Percentiles rank a stretch among this genome's conserved stretches.
These are phyloP conservation scores for Hypoxylon sp. DNA, from an alignment of 2,329 filamentous ascomycete genomes.

Conservation along the genomic window DNA sequence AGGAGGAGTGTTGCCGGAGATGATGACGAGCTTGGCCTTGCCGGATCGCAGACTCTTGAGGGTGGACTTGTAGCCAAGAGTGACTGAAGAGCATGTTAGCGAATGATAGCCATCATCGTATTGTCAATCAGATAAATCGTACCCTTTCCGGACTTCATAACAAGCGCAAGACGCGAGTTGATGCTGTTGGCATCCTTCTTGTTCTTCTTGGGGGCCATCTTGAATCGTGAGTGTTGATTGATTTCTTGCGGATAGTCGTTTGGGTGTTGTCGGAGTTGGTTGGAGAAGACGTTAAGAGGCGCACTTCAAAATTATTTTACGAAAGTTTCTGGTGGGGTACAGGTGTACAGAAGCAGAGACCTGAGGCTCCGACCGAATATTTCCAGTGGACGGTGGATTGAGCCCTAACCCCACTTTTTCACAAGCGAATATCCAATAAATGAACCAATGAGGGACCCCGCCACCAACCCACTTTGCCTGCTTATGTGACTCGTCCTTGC, in stretches of 20 bases:
- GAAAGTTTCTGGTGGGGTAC: constrained; percentile 32
- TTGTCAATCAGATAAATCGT: constrained; percentile 64
- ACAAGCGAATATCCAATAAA: constrained; percentile 39
- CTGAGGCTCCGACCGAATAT: constrained; percentile 19
- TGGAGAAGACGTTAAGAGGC: constrained; percentile 21
- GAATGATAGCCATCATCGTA: constrained; percentile 70
- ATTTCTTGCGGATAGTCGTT: constrained; percentile 27
- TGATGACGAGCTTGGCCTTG: constrained; percentile 99
- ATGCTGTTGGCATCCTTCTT: constrained; percentile 89
- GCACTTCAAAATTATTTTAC: constrained; percentile 16
- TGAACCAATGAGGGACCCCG: constrained; percentile 39
- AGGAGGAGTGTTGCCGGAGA: constrained; percentile 95
- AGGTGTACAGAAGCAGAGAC: constrained; percentile 7
- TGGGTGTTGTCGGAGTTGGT: constrained; percentile 23
- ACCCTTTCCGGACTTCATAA: constrained; percentile 68
- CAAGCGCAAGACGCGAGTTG: constrained; percentile 61
- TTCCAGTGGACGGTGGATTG: constrained; percentile 34
- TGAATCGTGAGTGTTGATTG: constrained; percentile 60
- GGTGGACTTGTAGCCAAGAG: constrained; percentile 89
- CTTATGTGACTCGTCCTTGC: constrained; percentile 55
- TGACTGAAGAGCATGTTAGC: constrained; percentile 67
- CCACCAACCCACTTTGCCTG: constrained; percentile 42
- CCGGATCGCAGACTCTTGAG: constrained; percentile 91
- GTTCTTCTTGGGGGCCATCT: constrained; percentile 80
- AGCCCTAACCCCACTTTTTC: constrained; percentile 57